Evolutionary conservation across 75 land plant species (phyloP).

Genomic region (Picea sitchensis): DNA sequence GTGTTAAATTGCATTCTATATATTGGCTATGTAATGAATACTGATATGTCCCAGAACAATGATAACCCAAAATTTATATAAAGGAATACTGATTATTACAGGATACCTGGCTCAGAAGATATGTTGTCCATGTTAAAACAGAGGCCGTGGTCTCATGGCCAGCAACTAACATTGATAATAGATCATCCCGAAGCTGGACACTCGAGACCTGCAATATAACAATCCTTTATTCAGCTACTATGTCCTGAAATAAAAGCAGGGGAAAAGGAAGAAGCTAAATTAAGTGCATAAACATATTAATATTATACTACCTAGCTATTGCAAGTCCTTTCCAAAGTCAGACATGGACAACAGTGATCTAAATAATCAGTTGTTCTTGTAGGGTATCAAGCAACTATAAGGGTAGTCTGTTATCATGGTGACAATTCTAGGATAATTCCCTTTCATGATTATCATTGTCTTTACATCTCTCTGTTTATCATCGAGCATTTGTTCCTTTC

Average conservation of each 20-base stretch:
- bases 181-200: conserved; percentile 86
- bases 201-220: conserved; percentile 73
- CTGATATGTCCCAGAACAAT: background rate
- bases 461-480: conserved; percentile 1
- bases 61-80: background rate
- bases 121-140: conserved; percentile 94
- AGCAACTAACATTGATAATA: conserved; percentile 97
- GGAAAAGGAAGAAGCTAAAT: background rate
- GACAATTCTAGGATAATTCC: background rate
- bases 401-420: too few relatives aligned
- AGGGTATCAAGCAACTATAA: background rate
- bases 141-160: conserved; percentile 99
- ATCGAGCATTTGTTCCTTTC: background rate
- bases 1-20: background rate
- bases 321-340: background rate
- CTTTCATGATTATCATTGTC: background rate
- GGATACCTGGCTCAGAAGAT: conserved; percentile 87
- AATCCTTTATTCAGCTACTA: background rate
- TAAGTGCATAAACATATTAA: background rate
- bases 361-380: background rate
- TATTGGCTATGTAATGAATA: background rate
- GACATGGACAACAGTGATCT: background rate
- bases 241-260: background rate
- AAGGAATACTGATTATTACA: background rate
- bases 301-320: background rate